Evolutionary conservation across 2,329 filamentous ascomycete species (phyloP), one percentile per base, ranked within the genome.

Genomic region (Claviceps sp.): DNA sequence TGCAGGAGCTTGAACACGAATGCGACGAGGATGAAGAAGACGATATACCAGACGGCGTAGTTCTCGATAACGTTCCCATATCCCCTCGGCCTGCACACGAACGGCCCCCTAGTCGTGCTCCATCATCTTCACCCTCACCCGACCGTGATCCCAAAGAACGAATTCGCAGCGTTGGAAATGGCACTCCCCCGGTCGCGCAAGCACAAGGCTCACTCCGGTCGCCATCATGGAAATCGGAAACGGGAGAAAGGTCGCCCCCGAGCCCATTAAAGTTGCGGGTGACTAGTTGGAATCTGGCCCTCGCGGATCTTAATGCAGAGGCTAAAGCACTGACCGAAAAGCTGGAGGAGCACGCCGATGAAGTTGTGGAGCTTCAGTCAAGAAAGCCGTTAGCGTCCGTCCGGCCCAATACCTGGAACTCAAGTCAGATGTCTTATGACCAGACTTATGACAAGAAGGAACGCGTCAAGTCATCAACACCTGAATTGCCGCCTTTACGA

Each of bases 61-160:
- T 89, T 50, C 77, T 93, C 47, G 86, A 88, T 68, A 93, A 93
- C 57, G 83, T 93, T 2, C 87, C 87, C 5, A 80, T 93, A 46
- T 90, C 86, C 0, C 87, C 87, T n/a, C 74, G 81, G 2, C 81
- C 80, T 1, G 70, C 71, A 1, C 70, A 70, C 24, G 78, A 83
- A 55, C 72, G 81, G 16, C 67, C 75, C 0, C 70, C 70, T 6
- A 83, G 77, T 61, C 70, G 72, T 41, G 70, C 77, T 1, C 63
- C 72, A 2, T 82, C 81, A 0, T 68, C 75, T 5, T 71, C 75
- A 0, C 71, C 74, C 3, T 80, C 78, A 0, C 77, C 77, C 0
- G 75, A 79, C 50, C 68, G 76, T 45, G 63, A 63, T 2, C 67
- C 70, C 7, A 78, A 77, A 57, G 73, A 77, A 55, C 69, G 74